Evolutionary conservation across 495 filamentous ascomycete species (phyloP).

Genomic region (Cudoniella acicularis): DNA sequence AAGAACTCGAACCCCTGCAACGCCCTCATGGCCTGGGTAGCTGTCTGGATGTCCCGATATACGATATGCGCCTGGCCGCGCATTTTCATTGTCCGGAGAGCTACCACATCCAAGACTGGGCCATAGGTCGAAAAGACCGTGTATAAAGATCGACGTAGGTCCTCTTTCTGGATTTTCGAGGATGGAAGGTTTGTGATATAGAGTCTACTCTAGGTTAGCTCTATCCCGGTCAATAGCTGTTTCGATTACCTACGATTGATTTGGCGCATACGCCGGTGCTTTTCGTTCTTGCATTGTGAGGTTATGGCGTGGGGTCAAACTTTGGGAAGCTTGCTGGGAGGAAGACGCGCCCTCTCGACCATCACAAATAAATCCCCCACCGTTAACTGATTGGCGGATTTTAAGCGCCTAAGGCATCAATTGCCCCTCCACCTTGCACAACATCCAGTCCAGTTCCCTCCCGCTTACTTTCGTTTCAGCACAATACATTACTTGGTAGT

Average conservation of each 20-base stretch:
- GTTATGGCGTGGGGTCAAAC: background rate
- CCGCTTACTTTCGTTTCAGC: no score
- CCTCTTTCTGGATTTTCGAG: constrained; percentile 78
- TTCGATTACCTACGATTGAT: constrained; percentile 65
- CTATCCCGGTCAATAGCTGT: constrained; percentile 21
- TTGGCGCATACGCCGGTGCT: constrained; percentile 46
- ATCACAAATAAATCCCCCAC: no score
- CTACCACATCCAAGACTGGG: constrained; percentile 88
- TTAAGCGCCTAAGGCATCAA: no score
- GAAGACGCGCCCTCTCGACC: background rate
- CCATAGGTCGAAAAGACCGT: constrained; percentile 93
- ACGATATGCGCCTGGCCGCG: constrained; percentile 93
- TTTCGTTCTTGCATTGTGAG: background rate
- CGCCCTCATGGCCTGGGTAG: constrained; percentile 84
- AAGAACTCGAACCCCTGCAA: constrained; percentile 85
- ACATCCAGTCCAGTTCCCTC: no score
- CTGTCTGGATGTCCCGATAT: constrained; percentile 80
- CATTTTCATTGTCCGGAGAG: constrained; percentile 83
- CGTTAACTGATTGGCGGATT: no score
- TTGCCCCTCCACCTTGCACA: no score
- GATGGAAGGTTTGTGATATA: constrained; percentile 82
- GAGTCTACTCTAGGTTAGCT: constrained; percentile 51
- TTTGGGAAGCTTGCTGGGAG: background rate
- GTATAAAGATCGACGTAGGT: constrained; percentile 81
- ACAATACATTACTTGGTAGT: constrained; percentile 64